Percentiles rank a stretch among this genome's conserved stretches.
Evolutionary conservation across 257 asterid genomes (phyloP).

Genomic region (Verbena officinalis): DNA sequence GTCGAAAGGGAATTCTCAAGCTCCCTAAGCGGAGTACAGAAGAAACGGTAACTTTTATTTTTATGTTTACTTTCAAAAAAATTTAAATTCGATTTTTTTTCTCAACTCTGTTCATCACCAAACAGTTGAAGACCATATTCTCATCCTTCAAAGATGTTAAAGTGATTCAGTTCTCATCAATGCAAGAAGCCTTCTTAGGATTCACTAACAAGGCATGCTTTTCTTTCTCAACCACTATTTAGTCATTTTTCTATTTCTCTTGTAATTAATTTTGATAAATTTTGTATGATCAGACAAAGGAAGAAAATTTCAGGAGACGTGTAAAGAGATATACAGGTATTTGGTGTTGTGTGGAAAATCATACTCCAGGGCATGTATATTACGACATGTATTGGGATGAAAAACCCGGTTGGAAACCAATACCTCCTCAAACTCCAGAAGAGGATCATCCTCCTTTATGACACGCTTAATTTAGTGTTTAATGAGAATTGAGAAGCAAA

Average conservation of each 20-base stretch:
- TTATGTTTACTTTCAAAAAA: background rate
- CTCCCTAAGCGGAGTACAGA: constrained; percentile 83
- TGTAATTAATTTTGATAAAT: background rate
- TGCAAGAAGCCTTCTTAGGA: constrained; percentile 89
- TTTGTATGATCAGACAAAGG: constrained; percentile 56
- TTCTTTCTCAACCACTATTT: constrained; percentile 16
- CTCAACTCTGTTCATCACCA: constrained; percentile 22
- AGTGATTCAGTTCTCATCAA: constrained; percentile 87
- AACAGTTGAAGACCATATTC: constrained; percentile 78
- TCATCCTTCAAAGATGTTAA: constrained; percentile 76
- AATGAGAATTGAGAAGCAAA: constrained; percentile 3
- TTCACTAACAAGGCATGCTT: constrained; percentile 80
- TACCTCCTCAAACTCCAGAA: constrained; percentile 72
- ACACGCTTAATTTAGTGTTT: constrained; percentile 29
- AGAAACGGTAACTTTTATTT: constrained; percentile 62
- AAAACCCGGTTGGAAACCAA: constrained; percentile 88
- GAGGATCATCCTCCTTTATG: constrained; percentile 91
- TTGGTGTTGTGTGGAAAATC: constrained; percentile 88
- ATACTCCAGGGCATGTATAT: constrained; percentile 81
- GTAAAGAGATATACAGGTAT: constrained; percentile 81
- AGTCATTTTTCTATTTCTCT: background rate
- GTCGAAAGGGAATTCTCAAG: constrained; percentile 54
- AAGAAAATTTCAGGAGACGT: constrained; percentile 80
- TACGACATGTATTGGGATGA: constrained; percentile 98
- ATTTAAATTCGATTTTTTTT: background rate